These are phyloP conservation scores for Ziziphus jujuba DNA, from an alignment of 306 rosid species.

Conservation along the genomic window DNA sequence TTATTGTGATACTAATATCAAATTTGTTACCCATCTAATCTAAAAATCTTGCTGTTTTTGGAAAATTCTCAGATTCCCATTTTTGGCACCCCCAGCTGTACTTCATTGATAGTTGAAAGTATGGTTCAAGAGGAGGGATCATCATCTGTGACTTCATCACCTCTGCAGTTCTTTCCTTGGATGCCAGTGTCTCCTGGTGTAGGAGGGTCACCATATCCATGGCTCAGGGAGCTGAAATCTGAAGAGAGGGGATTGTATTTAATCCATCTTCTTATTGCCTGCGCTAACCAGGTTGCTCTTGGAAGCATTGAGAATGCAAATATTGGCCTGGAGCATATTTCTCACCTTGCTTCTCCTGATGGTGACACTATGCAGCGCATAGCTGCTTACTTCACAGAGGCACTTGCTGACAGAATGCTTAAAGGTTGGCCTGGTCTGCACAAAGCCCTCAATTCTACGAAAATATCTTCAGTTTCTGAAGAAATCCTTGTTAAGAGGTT, in stretches of 20 bases:
- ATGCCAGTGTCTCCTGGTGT: slow-evolving; percentile 29
- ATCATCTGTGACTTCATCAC: slow-evolving; percentile 39
- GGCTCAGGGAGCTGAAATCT: slow-evolving; percentile 51
- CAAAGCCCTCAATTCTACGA: slow-evolving; percentile 63
- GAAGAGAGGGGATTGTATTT: slow-evolving; percentile 58
- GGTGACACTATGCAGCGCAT: slow-evolving; percentile 71
- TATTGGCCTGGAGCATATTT: slow-evolving; percentile 58
- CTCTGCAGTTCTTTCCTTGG: slow-evolving; percentile 34
- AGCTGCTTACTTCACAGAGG: slow-evolving; percentile 75
- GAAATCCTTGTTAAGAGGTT: slow-evolving; percentile 52
- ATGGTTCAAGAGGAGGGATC: slow-evolving; percentile 49
- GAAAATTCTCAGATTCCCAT: slow-evolving; percentile 4
- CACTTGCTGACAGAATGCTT: slow-evolving; percentile 66
- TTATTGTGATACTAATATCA: neutral
- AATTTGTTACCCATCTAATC: neutral
- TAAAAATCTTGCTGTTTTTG: slow-evolving; percentile 14
- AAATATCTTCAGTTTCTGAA: slow-evolving; percentile 44
- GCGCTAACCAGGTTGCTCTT: slow-evolving; percentile 70
- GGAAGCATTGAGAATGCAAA: slow-evolving; percentile 76
- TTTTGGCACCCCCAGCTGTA: neutral
- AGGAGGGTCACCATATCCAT: slow-evolving; percentile 68
- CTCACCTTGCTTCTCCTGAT: slow-evolving; percentile 66
- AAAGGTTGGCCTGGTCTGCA: slow-evolving; percentile 65
- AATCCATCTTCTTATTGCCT: slow-evolving; percentile 52
- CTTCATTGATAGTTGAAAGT: slow-evolving; percentile 8